Evolutionary conservation across 78 protist species (phyloP), one percentile per base, ranked within the genome.

Genomic region (Dictyostelium capitatum): DNA sequence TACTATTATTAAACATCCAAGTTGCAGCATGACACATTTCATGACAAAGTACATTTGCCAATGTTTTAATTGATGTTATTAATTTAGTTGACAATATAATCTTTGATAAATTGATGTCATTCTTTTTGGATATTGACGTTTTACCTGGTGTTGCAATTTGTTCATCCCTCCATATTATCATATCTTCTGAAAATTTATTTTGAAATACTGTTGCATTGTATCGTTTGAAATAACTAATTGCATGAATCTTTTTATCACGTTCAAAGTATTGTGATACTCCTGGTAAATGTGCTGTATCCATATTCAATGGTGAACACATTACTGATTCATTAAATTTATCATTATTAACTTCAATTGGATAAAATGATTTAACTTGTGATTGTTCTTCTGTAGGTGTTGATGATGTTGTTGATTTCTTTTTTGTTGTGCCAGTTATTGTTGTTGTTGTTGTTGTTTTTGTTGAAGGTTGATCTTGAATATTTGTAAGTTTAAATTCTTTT

Each of bases 21-120:
- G 84, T 77, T 11, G 93, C 93, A 23, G 79, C 93, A 51, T 87
- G 93, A 65, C 93, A 87, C 93, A 87, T 87, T 50, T 87, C 83
- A 77, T 87, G 93, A 12, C 93, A 87, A 17, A 87, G 12, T 28
- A 87, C 84, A 87, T 87, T 87, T 10, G 56, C 78, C 43, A 87
- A 77, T 32, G n/a, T 77, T 75, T 57, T 64, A 25, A 87, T 69
- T 8, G 74, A 57, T 7, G 43, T 28, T 23, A 87, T 77, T 23
- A 43, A 11, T 11, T 77, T 74, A 4, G 56, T 47, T 10, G 62
- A 65, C 20, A 87, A 15, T 43, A 17, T 87, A 30, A 87, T 87
- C 53, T 75, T 47, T 43, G 93, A 83, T 3, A 23, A 46, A 10
- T 46, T 62, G 20, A 25, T 23, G 11, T 50, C 91, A 23, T 51